Conservation (phyloP, 306 rosid species). For the Prunus campanulata region DNA sequence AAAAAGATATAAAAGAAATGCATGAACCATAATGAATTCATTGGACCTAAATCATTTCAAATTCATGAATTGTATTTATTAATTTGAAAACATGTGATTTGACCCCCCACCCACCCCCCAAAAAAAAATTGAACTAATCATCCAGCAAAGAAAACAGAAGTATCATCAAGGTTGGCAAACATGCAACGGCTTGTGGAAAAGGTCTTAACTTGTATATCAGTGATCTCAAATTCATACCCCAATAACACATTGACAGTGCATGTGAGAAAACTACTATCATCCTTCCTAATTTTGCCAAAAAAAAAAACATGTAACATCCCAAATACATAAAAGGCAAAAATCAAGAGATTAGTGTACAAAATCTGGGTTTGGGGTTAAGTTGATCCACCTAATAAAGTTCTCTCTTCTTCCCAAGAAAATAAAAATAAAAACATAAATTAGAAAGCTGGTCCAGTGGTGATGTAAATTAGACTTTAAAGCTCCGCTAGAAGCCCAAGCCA, state of each 20-base stretch:
- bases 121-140: not conserved
- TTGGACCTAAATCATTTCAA: not conserved
- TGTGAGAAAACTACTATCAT: too few relatives aligned
- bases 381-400: too few relatives aligned
- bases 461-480: not conserved
- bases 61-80: not conserved
- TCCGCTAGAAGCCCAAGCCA: not conserved
- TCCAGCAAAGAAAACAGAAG: not conserved
- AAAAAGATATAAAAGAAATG: not conserved
- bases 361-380: too few relatives aligned
- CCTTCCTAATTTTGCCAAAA: too few relatives aligned
- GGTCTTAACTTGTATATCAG: too few relatives aligned
- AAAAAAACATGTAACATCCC: too few relatives aligned
- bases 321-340: too few relatives aligned
- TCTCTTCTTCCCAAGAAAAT: not conserved
- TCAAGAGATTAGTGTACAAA: too few relatives aligned
- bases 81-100: not conserved
- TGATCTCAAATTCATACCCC: accelerated
- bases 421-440: not conserved
- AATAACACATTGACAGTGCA: too few relatives aligned
- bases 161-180: too few relatives aligned
- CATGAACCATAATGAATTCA: not conserved
- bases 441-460: slow-evolving; percentile 24
- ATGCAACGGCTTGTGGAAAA: too few relatives aligned
- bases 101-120: too few relatives aligned